Base-by-base conservation (phyloP, 371 early-diverging fungal genomes). In the Mortierella sp. region DNA sequence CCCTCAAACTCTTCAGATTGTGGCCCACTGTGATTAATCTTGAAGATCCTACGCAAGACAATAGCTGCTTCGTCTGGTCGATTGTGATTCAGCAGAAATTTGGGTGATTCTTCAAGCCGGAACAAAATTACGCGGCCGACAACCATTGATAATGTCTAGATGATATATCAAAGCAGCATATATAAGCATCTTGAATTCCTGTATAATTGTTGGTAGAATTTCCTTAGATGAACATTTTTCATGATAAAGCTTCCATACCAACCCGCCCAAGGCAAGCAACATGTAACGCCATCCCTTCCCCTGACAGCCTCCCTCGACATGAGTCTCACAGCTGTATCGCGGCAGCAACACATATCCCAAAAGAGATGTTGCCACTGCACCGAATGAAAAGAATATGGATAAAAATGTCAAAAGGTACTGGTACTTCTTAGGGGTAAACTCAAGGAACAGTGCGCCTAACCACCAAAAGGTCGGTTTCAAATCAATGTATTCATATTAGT, bases 301-400 rank as follows among this genome's bases (percentile, higher is more conserved):
- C 72, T 91, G 56, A 29, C 79, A 82, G 5, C 83, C 78, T 3
- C 84, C 83, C 10, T 73, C 67, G 22, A 79, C 64, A 17, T 73
- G 61, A 55, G 87, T 87, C 3, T 90, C 90, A 49, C 94, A 94
- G 74, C 93, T 93, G 70, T 87, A 87, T 15, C 84, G 83, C 0
- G 93, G 92, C 53, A 94, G 63, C 7, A 94, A 78, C 26, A 86
- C 53, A 69, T 90, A 90, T 1, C 91, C 94, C 0, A 92, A 68
- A 1, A 92, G 58, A 0, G 94, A 92, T 9, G 93, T 86, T 29
- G 94, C 66, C n/a, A 94, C 91, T 26, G 94, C 94, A 3, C 95
- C 96, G 49, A 93, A 85, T 0, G 95, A 94, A 70, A 94, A 96
- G 61, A 96, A 95, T 13, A 94, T 87, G 12, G 94, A 94, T 74